Percentiles rank a stretch among this genome's conserved stretches.
Evolutionary conservation across 768 basidiomycete genomes (phyloP).

Genomic region (Auriscalpium microsporum): DNA sequence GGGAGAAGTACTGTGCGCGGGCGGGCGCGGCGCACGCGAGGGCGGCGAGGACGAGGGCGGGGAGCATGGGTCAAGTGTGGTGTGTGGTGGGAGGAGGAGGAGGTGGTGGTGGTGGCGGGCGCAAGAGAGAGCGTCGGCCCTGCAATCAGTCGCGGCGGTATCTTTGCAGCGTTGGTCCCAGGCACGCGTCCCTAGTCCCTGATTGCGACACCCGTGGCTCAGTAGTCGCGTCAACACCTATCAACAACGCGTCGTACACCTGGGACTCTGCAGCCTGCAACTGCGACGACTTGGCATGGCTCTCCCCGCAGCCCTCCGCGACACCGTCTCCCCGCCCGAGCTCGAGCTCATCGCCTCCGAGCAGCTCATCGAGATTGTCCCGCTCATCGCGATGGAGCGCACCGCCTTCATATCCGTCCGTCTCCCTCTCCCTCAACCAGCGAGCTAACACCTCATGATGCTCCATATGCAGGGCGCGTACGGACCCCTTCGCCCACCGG

Average conservation of each 20-base stretch:
- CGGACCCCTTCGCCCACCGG: constrained; percentile 86
- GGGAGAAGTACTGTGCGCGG: constrained; percentile 68
- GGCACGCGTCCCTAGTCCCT: too few relatives aligned
- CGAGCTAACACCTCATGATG: not conserved
- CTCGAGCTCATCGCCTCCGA: constrained; percentile 85
- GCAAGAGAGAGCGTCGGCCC: too few relatives aligned
- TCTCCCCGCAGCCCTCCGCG: constrained; percentile 60
- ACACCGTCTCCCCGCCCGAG: constrained; percentile 74
- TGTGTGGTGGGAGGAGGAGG: too few relatives aligned
- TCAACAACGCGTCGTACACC: not conserved
- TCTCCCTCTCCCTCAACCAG: not conserved
- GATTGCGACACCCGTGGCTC: too few relatives aligned
- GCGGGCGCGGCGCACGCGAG: constrained; percentile 25
- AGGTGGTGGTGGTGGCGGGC: too few relatives aligned
- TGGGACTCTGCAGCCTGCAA: constrained; percentile 1
- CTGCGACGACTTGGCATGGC: constrained; percentile 48
- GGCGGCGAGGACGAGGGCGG: constrained; percentile 1
- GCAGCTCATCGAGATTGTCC: constrained; percentile 77
- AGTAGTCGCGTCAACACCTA: not conserved
- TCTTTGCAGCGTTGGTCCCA: too few relatives aligned
- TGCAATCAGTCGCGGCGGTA: too few relatives aligned
- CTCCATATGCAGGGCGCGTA: constrained; percentile 62
- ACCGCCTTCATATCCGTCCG: constrained; percentile 86
- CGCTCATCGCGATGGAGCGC: constrained; percentile 82
- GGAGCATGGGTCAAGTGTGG: not conserved